phyloP scores from a whole-genome alignment of 768 basidiomycete species.

The Pisolithus tinctorius region DNA sequence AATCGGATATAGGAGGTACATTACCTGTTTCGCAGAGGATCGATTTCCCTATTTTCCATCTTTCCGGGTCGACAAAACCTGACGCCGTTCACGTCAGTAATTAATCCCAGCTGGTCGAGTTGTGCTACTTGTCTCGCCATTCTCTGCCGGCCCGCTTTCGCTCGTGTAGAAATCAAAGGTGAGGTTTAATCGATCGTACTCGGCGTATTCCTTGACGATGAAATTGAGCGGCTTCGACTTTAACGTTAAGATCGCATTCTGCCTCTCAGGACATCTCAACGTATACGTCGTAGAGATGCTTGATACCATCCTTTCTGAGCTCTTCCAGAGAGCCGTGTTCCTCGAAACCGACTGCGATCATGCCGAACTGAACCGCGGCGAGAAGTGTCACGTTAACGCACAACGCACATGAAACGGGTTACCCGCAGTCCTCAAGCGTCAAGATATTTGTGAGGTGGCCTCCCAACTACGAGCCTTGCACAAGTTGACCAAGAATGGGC shows the following conservation, averaged over 20 bases:
- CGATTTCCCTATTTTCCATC: conserved; percentile 86
- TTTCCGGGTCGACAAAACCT: conserved; percentile 78
- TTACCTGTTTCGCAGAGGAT: conserved; percentile 81
- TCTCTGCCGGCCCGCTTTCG: conserved; percentile 74
- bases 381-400: neutral
- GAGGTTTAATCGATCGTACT: conserved; percentile 85
- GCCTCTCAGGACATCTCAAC: conserved; percentile 90
- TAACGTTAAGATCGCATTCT: conserved; percentile 23
- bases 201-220: conserved; percentile 82
- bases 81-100: conserved; percentile 67
- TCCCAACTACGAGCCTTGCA: conserved; percentile 93
- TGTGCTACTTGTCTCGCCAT: conserved; percentile 62
- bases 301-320: conserved; percentile 84
- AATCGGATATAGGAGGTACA: conserved; percentile 8
- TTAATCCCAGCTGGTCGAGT: conserved; percentile 32
- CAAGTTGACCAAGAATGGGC: conserved; percentile 86
- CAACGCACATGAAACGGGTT: conserved; percentile 7
- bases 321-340: conserved; percentile 78
- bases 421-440: conserved; percentile 99
- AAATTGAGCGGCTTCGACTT: conserved; percentile 74
- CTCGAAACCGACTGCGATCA: conserved; percentile 88
- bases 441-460: conserved; percentile 85
- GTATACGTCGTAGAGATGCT: conserved; percentile 91
- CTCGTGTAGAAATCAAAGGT: conserved; percentile 89
- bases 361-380: conserved; percentile 52